phyloP scores from a whole-genome alignment of 2,329 filamentous ascomycete species.

The Penicillium sp. region DNA sequence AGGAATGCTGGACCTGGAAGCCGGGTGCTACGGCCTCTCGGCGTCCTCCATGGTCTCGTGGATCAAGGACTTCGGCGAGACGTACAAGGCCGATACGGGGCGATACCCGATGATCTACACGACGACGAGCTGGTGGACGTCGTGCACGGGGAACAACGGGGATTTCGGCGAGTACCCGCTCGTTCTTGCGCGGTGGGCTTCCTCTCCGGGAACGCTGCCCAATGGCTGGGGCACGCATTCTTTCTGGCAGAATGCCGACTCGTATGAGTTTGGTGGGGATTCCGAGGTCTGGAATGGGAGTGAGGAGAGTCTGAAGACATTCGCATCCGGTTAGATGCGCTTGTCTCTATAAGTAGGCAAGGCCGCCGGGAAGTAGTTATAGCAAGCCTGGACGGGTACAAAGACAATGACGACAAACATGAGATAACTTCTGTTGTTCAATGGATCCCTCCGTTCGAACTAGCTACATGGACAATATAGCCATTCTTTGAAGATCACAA shows the following conservation, averaged over 20 bases:
- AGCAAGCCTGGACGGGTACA: neutral
- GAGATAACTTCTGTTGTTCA: too few relatives aligned
- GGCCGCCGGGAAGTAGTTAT: neutral
- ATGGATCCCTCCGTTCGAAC: too few relatives aligned
- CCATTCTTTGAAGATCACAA: too few relatives aligned
- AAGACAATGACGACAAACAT: too few relatives aligned
- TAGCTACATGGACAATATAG: too few relatives aligned
- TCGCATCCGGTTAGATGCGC: conserved; percentile 6
- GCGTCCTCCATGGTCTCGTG: conserved; percentile 53
- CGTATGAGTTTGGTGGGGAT: conserved; percentile 25
- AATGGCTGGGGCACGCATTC: conserved; percentile 45
- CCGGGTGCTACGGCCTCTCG: conserved; percentile 53
- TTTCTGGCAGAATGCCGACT: conserved; percentile 27
- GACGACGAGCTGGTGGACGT: conserved; percentile 58
- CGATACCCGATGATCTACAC: conserved; percentile 60
- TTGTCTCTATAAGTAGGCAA: too few relatives aligned
- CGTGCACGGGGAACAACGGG: conserved; percentile 57
- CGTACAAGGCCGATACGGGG: conserved; percentile 52
- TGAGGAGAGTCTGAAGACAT: conserved; percentile 20
- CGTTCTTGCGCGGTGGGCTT: conserved; percentile 52
- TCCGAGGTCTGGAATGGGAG: conserved; percentile 27
- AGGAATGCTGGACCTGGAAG: conserved; percentile 62
- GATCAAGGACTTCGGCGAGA: conserved; percentile 59
- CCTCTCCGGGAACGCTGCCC: conserved; percentile 49
- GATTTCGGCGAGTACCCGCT: conserved; percentile 55